phyloP scores from a whole-genome alignment of 2,329 filamentous ascomycete species.

The Amauroascus niger region DNA sequence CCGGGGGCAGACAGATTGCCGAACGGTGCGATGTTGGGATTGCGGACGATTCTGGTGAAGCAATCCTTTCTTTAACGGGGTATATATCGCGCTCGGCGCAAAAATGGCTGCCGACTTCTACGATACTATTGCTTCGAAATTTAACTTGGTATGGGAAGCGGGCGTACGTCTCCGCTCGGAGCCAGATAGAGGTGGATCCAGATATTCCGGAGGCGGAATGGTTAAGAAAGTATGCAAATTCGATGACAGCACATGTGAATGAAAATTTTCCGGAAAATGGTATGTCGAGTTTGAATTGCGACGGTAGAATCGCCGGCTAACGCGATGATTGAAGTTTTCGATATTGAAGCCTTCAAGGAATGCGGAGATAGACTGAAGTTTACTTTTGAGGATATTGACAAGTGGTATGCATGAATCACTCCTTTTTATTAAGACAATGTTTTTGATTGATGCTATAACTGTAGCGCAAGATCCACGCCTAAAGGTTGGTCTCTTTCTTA shows the following conservation, averaged over 20 bases:
- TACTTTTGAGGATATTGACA: constrained; percentile 17
- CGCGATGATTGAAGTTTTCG: constrained; percentile 12
- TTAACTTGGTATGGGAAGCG: constrained; percentile 31
- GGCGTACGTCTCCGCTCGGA: constrained; percentile 33
- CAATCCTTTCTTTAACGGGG: constrained; percentile 40
- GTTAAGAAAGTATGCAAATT: constrained; percentile 37
- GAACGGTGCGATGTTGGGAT: constrained; percentile 38
- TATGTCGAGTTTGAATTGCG: constrained; percentile 11
- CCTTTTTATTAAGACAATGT: too few species aligned
- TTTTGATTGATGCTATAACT: background rate
- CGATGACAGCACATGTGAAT: constrained; percentile 39
- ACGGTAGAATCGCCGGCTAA: background rate
- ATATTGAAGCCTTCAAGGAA: constrained; percentile 13
- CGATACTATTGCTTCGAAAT: constrained; percentile 36
- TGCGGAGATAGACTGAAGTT: constrained; percentile 11
- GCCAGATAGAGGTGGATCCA: constrained; percentile 42
- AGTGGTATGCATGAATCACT: constrained; percentile 12
- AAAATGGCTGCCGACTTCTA: constrained; percentile 31
- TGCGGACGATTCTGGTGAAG: constrained; percentile 43
- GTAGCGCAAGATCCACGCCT: constrained; percentile 3
- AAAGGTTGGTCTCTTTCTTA: background rate
- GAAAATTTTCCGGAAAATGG: constrained; percentile 33
- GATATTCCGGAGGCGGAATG: constrained; percentile 37
- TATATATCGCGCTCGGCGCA: constrained; percentile 30
- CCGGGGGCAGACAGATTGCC: constrained; percentile 28